Conservation (phyloP, 805 yeast species). For the Wickerhamiella alocasiicola region DNA sequence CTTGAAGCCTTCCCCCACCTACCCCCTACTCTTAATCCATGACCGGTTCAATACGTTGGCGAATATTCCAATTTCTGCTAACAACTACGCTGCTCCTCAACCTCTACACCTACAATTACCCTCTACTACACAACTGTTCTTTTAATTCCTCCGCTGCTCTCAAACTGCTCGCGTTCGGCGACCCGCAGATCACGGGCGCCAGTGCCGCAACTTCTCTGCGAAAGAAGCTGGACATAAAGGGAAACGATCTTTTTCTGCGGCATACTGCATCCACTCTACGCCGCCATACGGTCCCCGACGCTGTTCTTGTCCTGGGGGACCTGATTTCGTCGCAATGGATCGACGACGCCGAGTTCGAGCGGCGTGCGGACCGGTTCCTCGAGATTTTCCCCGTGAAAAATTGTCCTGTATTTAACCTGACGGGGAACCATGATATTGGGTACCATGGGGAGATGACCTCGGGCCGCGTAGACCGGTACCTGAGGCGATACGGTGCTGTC, state of each 20-base stretch:
- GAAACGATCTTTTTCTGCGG: slow-evolving; percentile 81
- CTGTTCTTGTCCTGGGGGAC: slow-evolving; percentile 87
- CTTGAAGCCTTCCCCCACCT: no score
- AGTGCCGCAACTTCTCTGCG: slow-evolving; percentile 60
- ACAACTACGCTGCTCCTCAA: slow-evolving; percentile 31
- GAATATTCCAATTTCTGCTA: slow-evolving; percentile 2
- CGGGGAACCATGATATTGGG: slow-evolving; percentile 95
- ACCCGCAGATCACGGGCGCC: slow-evolving; percentile 91
- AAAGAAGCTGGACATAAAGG: slow-evolving; percentile 69
- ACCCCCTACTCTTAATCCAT: no score
- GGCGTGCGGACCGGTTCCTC: slow-evolving; percentile 54
- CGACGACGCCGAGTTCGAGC: slow-evolving; percentile 68
- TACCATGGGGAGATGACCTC: slow-evolving; percentile 89
- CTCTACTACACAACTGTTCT: slow-evolving; percentile 23
- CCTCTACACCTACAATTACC: slow-evolving; percentile 56
- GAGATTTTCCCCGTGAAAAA: slow-evolving; percentile 23
- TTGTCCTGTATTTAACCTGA: slow-evolving; percentile 51
- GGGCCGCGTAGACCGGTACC: slow-evolving; percentile 78
- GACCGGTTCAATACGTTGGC: slow-evolving; percentile 2
- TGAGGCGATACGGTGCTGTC: slow-evolving; percentile 64
- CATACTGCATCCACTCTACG: slow-evolving; percentile 65
- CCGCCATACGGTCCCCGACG: slow-evolving; percentile 53
- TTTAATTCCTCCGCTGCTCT: slow-evolving; percentile 31
- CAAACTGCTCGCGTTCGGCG: slow-evolving; percentile 75
- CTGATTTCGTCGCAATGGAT: slow-evolving; percentile 93